Base-by-base conservation (phyloP, 177 flowering plant species). In the Vitis hybrid region DNA sequence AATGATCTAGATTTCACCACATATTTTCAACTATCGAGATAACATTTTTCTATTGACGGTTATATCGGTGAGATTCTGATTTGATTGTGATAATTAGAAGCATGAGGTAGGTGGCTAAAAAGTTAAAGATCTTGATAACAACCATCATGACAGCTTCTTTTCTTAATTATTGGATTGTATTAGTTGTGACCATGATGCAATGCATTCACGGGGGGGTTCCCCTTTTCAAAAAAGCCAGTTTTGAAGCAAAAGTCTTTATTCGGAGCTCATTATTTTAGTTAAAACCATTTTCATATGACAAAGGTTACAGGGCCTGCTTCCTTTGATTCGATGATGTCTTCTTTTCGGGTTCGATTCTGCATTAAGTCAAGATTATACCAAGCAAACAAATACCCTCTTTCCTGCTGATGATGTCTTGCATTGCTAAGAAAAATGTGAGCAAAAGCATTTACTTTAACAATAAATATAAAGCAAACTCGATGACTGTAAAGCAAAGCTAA, bases 241-340 rank as follows among this genome's bases (percentile, higher is more conserved):
- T 62, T 15, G n/a, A 21, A 63, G 48, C 64, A 6, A 32, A 11
- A 61, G 27, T 32, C n/a, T 14, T 3, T 50, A 56, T 13, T 56
- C 56, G 2, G 48, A 64, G 9, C n/a, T 48, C 3, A 10, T 17
- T 17, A 6, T 17, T 51, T 60, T 52, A 40, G 11, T 11, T 11
- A 46, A 27, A 11, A 4, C 13, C 46, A 6, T 59, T 68, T 19
- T 46, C 40, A 46, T 68, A 30, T 21, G 24, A 21, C 24, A 21
- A 21, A 21, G 12, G 17, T 60, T 50, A 32, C 15, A 68, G 66
- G 24, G 71, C 19, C 72, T 60, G 7, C 10, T 56, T 68, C 48
- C 72, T 64, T 64, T 74, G 62, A 68, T 59, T 40, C 66, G 32
- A 52, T 65, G 67, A 70, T 60, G 66, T 32, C 67, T 52, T 40